A percentile compares a stretch with the other conserved stretches of the same genome.
Conservation (phyloP, 2,329 filamentous ascomycete species). For the Akanthomyces uredinophilus region DNA sequence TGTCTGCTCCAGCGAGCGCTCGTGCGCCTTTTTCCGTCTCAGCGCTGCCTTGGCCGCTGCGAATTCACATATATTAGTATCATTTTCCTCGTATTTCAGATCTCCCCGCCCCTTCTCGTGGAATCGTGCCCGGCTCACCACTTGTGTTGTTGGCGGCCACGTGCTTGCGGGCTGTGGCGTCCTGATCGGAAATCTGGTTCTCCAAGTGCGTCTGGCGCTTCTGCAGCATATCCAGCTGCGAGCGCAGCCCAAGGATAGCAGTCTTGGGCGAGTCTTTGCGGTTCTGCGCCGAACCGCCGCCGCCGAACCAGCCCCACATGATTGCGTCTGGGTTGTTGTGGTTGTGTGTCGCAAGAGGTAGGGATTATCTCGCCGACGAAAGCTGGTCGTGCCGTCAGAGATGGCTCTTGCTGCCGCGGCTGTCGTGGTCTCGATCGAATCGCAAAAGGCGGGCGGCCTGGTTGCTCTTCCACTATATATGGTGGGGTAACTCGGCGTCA, state of each 20-base stretch:
- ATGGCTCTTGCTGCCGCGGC: not conserved
- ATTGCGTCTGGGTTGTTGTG: slow-evolving; percentile 21
- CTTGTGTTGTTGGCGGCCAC: slow-evolving; percentile 79
- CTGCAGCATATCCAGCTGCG: slow-evolving; percentile 94
- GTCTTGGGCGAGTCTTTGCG: slow-evolving; percentile 94
- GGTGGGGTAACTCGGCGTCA: slow-evolving; percentile 10
- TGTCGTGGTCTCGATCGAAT: not conserved
- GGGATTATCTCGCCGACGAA: not conserved
- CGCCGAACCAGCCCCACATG: slow-evolving; percentile 90
- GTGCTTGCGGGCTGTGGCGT: slow-evolving; percentile 81
- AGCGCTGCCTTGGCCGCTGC: slow-evolving; percentile 85
- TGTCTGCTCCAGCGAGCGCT: slow-evolving; percentile 88
- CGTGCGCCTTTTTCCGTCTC: slow-evolving; percentile 89
- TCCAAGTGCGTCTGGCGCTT: slow-evolving; percentile 91
- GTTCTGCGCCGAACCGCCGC: slow-evolving; percentile 72
- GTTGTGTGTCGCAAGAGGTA: slow-evolving; percentile 10
- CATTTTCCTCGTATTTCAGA: not conserved
- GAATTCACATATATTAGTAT: not conserved
- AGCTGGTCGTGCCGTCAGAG: not conserved
- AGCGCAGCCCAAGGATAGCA: slow-evolving; percentile 81
- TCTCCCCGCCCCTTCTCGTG: not conserved
- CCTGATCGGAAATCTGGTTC: slow-evolving; percentile 89
- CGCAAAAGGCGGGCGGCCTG: slow-evolving; percentile 2
- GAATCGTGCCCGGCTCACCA: slow-evolving; percentile 53
- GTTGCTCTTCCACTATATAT: not conserved